Evolutionary conservation across 2,329 filamentous ascomycete genomes (phyloP).

Genomic region (Scolecobasidium constrictum): DNA sequence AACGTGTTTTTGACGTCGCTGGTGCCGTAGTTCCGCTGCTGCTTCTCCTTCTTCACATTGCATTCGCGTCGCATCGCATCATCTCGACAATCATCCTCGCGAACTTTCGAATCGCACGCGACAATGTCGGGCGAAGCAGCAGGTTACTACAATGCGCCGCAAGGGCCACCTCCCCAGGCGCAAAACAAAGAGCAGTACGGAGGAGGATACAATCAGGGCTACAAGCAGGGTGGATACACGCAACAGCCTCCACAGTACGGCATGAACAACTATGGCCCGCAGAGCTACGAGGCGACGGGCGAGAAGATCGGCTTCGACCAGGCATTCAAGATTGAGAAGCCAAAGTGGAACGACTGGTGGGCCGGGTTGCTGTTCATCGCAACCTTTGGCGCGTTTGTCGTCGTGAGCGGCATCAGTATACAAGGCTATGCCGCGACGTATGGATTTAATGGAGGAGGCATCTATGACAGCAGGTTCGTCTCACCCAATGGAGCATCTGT

Average conservation of each 20-base stretch:
- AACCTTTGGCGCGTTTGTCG: conserved; percentile 63
- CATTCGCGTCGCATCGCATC: too few species aligned
- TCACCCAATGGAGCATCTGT: too few species aligned
- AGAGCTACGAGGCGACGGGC: conserved; percentile 18
- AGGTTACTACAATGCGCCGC: conserved; percentile 8
- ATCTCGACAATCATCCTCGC: too few species aligned
- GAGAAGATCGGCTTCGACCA: conserved; percentile 58
- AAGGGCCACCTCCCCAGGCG: conserved; percentile 1
- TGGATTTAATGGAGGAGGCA: conserved; percentile 55
- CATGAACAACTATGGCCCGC: conserved; percentile 14
- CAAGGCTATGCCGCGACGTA: conserved; percentile 56
- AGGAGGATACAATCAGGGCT: neutral
- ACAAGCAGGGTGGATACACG: too few species aligned
- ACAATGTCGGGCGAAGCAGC: conserved; percentile 4
- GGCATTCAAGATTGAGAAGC: conserved; percentile 67
- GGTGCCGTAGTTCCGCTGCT: too few species aligned
- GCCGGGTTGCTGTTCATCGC: conserved; percentile 68
- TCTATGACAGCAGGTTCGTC: conserved; percentile 51
- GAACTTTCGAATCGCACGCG: neutral
- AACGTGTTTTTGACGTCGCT: too few species aligned
- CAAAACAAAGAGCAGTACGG: neutral
- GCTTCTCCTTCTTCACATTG: too few species aligned
- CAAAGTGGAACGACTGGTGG: conserved; percentile 90
- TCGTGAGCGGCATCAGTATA: conserved; percentile 64
- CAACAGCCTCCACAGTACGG: conserved; percentile 14